A percentile compares a stretch with the other conserved stretches of the same genome.
These are phyloP conservation scores for Aspergillus sp. DNA, from an alignment of 2,329 filamentous ascomycete genomes.

Conservation along the genomic window DNA sequence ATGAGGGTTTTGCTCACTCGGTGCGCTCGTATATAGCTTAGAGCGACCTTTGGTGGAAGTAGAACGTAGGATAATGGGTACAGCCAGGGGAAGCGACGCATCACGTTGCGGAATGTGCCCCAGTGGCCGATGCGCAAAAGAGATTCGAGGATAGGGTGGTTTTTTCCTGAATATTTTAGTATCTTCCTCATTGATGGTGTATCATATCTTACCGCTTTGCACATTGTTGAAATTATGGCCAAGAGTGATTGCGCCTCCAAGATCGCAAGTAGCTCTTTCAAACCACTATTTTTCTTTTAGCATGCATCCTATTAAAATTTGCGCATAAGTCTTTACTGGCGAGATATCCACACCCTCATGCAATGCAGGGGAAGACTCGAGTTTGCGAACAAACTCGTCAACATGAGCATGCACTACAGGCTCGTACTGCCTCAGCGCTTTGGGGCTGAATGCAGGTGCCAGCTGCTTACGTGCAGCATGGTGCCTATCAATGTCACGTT, in stretches of 20 bases:
- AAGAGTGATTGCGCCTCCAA: background rate
- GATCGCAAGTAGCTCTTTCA: background rate
- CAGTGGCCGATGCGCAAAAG: no score
- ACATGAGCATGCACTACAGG: background rate
- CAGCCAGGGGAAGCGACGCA: no score
- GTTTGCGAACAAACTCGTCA: background rate
- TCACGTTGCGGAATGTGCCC: no score
- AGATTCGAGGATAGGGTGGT: no score
- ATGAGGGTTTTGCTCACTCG: no score
- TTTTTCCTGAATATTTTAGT: no score
- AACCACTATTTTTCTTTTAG: background rate
- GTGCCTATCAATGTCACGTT: background rate
- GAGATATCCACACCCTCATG: background rate
- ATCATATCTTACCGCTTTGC: no score
- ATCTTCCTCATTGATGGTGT: no score
- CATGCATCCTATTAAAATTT: background rate
- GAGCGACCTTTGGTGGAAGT: no score
- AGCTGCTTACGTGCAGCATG: background rate
- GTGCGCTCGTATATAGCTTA: no score
- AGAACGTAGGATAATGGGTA: no score
- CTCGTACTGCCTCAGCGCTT: background rate
- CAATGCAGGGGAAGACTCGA: background rate
- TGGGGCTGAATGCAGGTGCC: background rate
- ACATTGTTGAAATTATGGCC: no score
- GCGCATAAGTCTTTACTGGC: background rate